Conservation (phyloP, 202 grass and related monocot species). For the Bolboschoenoplectus hybrid region DNA sequence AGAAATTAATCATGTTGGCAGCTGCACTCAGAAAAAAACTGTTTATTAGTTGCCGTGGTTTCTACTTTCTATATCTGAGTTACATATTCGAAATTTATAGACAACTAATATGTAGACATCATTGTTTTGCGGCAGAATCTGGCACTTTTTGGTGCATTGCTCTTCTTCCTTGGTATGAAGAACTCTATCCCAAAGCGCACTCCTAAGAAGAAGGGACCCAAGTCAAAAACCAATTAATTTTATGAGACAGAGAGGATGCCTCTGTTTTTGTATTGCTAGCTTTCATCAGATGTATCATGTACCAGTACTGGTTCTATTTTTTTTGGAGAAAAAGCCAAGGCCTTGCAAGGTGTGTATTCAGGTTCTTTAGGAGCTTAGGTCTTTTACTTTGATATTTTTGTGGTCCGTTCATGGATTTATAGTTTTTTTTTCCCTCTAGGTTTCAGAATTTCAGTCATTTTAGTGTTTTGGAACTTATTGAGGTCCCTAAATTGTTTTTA, state of each 20-base stretch:
- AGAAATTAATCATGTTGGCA: background rate
- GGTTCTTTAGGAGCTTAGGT: conserved; percentile 51
- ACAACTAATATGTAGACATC: conserved; percentile 20
- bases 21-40: background rate
- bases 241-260: conserved; percentile 36
- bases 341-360: conserved; percentile 54
- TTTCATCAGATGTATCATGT: conserved; percentile 44
- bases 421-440: conserved; percentile 36
- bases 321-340: conserved; percentile 45
- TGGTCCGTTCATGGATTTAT: conserved; percentile 54
- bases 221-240: conserved; percentile 79
- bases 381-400: conserved; percentile 58
- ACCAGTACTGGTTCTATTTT: conserved; percentile 44
- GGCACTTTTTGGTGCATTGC: conserved; percentile 71
- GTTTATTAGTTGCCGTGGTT: background rate
- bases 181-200: conserved; percentile 79
- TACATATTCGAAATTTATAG: background rate
- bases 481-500: conserved; percentile 17
- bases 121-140: conserved; percentile 54
- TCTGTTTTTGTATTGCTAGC: conserved; percentile 36
- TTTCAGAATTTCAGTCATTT: conserved; percentile 33
- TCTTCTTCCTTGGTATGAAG: conserved; percentile 98
- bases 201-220: conserved; percentile 77
- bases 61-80: background rate
- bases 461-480: conserved; percentile 30